Evolutionary conservation across 2,329 filamentous ascomycete genomes (phyloP).

Genomic region (Dactylellina drechsleri): DNA sequence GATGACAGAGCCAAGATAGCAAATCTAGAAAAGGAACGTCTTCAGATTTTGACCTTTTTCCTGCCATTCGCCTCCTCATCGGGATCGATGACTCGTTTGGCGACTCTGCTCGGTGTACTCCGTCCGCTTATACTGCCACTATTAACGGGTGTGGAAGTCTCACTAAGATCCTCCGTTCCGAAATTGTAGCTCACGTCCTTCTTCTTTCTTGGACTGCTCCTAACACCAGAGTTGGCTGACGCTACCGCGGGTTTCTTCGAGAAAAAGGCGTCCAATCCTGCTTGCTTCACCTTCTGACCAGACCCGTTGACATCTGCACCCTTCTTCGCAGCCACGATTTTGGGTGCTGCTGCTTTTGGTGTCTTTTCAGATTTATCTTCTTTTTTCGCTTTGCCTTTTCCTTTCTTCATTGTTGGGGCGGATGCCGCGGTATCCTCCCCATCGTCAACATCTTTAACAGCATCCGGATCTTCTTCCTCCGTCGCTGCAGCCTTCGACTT

Average conservation of each 20-base stretch:
- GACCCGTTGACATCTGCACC: slow-evolving; percentile 16
- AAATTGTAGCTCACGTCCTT: slow-evolving; percentile 25
- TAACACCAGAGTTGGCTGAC: slow-evolving; percentile 20
- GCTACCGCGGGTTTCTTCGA: slow-evolving; percentile 33
- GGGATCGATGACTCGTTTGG: slow-evolving; percentile 32
- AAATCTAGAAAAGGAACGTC: slow-evolving; percentile 56
- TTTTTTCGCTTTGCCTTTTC: slow-evolving; percentile 30
- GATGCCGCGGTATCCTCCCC: slow-evolving; percentile 28
- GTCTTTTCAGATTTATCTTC: slow-evolving; percentile 19
- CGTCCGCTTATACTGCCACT: slow-evolving; percentile 42
- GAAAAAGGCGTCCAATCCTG: slow-evolving; percentile 46
- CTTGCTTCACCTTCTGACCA: slow-evolving; percentile 32
- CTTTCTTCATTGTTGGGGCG: slow-evolving; percentile 9
- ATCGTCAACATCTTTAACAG: neutral
- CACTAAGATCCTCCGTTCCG: slow-evolving; percentile 22
- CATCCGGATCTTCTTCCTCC: neutral
- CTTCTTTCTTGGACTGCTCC: slow-evolving; percentile 51
- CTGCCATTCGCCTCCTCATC: slow-evolving; percentile 44
- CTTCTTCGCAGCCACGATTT: slow-evolving; percentile 34
- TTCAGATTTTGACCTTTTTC: slow-evolving; percentile 44
- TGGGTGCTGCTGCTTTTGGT: slow-evolving; percentile 26
- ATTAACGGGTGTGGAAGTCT: slow-evolving; percentile 40
- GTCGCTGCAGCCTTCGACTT: slow-evolving; percentile 5
- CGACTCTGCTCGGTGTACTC: slow-evolving; percentile 47
- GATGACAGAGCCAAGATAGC: too few relatives aligned